Evolutionary conservation across 805 yeast species (phyloP), one percentile per base, ranked within the genome.

Genomic region (Candida vartiovaarae): DNA sequence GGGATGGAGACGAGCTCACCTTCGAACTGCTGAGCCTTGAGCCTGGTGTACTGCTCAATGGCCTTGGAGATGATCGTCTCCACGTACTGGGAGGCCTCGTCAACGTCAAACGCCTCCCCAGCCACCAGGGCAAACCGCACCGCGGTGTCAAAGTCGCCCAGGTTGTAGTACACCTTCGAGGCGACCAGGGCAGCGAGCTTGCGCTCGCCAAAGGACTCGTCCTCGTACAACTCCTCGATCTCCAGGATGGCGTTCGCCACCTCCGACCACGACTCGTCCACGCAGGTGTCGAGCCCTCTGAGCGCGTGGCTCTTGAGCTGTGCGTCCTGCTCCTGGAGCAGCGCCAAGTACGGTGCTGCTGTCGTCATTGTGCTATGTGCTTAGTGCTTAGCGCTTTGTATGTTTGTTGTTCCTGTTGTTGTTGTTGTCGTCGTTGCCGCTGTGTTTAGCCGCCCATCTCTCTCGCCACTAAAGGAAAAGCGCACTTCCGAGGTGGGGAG

Each of bases 261-360:
- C 69, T 93, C 98, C 3, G 99, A 88, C 99, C 99, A 93, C 46
- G 88, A 74, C 64, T 87, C 90, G 67, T 89, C 95, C 41, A 88
- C 96, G 40, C 84, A 76, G 27, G 69, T 75, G 61, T 89, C 85
- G 52, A 93, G 76, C 20, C 95, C 81, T 44, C 82, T 70, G 59
- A 93, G 74, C 20, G 98, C 99, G 61, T 87, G 86, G 32, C 82
- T 72, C 63, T 88, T 90, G 53, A 93, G 76, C 41, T 74, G 65
- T 40, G 75, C 67, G 62, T 93, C 97, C 7, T 80, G 72, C 67
- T 93, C 99, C 49, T 80, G 79, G 60, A 93, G 73, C 50, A 93
- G 76, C 34, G 98, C 96, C 65, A 93, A 74, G 55, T 85, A 84
- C 36, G 96, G 95, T 32, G 95, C 89, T 39, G 98, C 96, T 35